A percentile compares a stretch with the other conserved stretches of the same genome.
These are phyloP conservation scores for Hericium coralloides DNA, from an alignment of 768 basidiomycete genomes.

Conservation along the genomic window DNA sequence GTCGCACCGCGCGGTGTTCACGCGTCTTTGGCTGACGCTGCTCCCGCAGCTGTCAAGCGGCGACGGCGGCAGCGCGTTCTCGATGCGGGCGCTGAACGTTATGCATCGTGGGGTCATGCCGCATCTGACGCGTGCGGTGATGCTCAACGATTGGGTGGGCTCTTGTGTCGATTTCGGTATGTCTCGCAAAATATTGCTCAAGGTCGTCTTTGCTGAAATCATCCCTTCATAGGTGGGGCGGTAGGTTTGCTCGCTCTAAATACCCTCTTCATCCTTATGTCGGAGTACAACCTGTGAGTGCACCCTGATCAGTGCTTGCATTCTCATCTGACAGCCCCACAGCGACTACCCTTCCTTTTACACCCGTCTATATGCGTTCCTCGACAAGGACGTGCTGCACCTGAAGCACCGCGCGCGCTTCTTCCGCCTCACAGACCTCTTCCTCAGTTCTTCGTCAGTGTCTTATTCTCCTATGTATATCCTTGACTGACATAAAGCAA, in stretches of 20 bases:
- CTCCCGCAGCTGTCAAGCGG: constrained; percentile 45
- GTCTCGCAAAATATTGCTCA: constrained; percentile 14
- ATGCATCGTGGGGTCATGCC: constrained; percentile 83
- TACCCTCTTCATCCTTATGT: constrained; percentile 84
- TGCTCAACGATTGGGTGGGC: constrained; percentile 90
- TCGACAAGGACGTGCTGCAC: constrained; percentile 83
- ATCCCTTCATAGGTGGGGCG: constrained; percentile 50
- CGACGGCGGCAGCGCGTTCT: constrained; percentile 30
- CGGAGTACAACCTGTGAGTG: constrained; percentile 84
- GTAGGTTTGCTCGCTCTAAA: constrained; percentile 87
- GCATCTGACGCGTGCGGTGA: constrained; percentile 64
- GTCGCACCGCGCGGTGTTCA: constrained; percentile 77
- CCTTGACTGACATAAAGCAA: constrained; percentile 5
- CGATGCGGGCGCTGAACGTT: constrained; percentile 57
- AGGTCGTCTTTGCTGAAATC: background rate
- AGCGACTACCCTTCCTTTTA: constrained; percentile 98
- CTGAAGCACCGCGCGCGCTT: constrained; percentile 90
- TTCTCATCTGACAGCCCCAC: background rate
- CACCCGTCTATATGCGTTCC: constrained; percentile 80
- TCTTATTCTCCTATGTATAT: background rate
- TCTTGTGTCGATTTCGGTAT: constrained; percentile 75
- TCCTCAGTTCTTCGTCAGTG: constrained; percentile 84
- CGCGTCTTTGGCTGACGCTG: constrained; percentile 68
- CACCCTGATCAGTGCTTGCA: background rate
- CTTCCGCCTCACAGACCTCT: constrained; percentile 86